A percentile compares a stretch with the other conserved stretches of the same genome.
These are phyloP conservation scores for Ogataea henricii DNA, from an alignment of 805 yeast genomes.

Conservation along the genomic window DNA sequence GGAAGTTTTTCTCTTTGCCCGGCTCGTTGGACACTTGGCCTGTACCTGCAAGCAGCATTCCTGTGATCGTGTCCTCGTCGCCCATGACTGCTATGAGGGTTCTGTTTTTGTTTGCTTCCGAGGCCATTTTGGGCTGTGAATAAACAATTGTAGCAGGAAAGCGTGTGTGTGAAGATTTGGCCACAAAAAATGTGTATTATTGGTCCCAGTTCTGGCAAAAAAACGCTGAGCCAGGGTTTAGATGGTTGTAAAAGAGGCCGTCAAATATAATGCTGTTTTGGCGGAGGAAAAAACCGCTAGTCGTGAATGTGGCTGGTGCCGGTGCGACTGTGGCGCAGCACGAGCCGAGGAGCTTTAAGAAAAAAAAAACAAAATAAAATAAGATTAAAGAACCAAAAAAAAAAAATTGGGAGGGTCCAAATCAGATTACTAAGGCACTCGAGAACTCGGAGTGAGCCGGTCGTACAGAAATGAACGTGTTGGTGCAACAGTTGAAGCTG, in stretches of 20 bases:
- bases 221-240: neutral
- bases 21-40: conserved; percentile 76
- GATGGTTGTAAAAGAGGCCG: neutral
- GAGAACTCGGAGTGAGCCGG: neutral
- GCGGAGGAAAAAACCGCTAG: neutral
- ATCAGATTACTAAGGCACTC: neutral
- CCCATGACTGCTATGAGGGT: conserved; percentile 91
- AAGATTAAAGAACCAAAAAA: no score
- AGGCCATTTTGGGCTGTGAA: conserved; percentile 9
- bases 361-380: no score
- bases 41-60: conserved; percentile 90
- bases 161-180: neutral
- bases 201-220: neutral
- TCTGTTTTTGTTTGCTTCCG: conserved; percentile 52
- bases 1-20: conserved; percentile 76
- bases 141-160: neutral
- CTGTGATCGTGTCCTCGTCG: conserved; percentile 97
- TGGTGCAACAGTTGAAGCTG: neutral
- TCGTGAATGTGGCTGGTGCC: neutral
- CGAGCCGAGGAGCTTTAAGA: neutral
- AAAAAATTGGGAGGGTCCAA: no score
- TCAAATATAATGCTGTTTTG: neutral
- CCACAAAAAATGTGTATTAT: neutral
- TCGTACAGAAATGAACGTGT: neutral
- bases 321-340: neutral